Base-by-base conservation (phyloP, 2,329 filamentous ascomycete genomes). In the Clarireedia paspali region DNA sequence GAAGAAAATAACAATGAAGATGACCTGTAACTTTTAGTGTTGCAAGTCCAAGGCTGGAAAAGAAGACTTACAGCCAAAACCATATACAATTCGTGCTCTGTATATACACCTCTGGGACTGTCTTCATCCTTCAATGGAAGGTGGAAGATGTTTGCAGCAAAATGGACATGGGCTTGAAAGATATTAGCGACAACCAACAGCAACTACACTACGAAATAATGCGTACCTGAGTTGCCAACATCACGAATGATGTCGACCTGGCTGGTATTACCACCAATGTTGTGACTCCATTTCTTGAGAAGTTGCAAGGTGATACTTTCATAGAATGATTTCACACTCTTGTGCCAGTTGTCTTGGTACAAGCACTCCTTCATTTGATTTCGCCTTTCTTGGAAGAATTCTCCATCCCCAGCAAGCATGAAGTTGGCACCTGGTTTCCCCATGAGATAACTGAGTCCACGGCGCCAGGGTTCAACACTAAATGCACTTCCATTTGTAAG, bases 1-100 rank as follows among this genome's bases (percentile, higher is more conserved):
- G 74, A 87, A 86, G 60, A 88, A 76, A 66, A 78, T 79, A 75
- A n/a, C 77, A 75, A 66, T 84, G 88, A 55, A 90, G 79, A 23
- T 83, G 76, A 0, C 84, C 76, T 53, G 77, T 73, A 63, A 78
- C 75, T 1, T 74, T 75, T 67, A 42, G 14, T 77, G 73, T 46
- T 6, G 4, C 44, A 17, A 26, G 14, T 27, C 12, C 23, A 34
- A 39, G 23, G 7, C 15, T 4, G 6, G 6, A n/a, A 24, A 20
- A 5, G 24, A 20, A 40, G 15, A 50, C 48, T 40, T 50, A 53
- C 55, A 14, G 55, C 55, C n/a, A 57, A 36, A 4, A 57, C 50
- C 48, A 53, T 53, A 7, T 57, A 57, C 44, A 57, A 38, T 39
- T 81, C 77, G 49, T 79, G 74, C 64, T 80, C 77, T 1, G 75